Evolutionary conservation across 352 stramenopile genomes (phyloP).

Genomic region (Phytophthora constricta): DNA sequence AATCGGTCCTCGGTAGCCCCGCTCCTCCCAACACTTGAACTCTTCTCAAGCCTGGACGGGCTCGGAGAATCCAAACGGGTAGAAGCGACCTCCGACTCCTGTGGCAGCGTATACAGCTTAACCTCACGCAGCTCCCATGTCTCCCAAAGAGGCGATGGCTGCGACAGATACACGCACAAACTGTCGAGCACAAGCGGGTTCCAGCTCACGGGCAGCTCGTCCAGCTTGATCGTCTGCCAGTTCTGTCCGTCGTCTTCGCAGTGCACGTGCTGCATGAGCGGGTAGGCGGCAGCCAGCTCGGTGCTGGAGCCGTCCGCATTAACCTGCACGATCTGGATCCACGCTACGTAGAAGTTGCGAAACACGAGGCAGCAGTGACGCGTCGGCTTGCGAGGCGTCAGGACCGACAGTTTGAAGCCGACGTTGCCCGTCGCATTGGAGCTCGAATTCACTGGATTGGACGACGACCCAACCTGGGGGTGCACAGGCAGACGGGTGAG

Average conservation of each 20-base stretch:
- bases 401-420: constrained; percentile 53
- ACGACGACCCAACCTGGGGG: neutral
- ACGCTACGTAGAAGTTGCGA: constrained; percentile 74
- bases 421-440: constrained; percentile 38
- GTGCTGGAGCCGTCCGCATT: constrained; percentile 48
- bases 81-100: constrained; percentile 4
- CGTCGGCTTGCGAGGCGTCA: constrained; percentile 16
- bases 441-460: constrained; percentile 6
- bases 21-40: neutral
- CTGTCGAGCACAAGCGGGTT: constrained; percentile 48
- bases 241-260: constrained; percentile 76
- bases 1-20: constrained; percentile 15
- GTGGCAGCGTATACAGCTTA: constrained; percentile 42
- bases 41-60: constrained; percentile 11
- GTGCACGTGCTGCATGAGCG: constrained; percentile 65
- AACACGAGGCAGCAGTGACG: constrained; percentile 51
- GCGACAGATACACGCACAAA: constrained; percentile 62
- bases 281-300: constrained; percentile 47
- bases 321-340: constrained; percentile 58
- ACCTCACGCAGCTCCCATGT: constrained; percentile 63
- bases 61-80: neutral
- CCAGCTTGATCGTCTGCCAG: constrained; percentile 65
- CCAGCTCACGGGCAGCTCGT: constrained; percentile 46
- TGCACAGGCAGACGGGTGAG: constrained; percentile 24
- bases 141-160: constrained; percentile 66